Percentiles rank a stretch among this genome's conserved stretches.
Evolutionary conservation across 306 rosid species (phyloP).

Genomic region (Cajanus cajan): DNA sequence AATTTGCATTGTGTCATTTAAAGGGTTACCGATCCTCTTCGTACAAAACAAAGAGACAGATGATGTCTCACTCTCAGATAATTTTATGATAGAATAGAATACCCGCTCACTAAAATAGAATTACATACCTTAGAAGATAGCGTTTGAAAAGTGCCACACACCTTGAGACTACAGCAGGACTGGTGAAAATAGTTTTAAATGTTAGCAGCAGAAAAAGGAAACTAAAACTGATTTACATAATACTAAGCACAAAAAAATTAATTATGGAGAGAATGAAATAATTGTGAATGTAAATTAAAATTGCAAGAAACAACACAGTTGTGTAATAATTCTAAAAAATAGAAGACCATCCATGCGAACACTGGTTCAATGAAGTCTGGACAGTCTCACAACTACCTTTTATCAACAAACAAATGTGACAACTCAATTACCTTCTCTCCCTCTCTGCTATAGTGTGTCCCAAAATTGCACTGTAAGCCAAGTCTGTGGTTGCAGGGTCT

Average conservation of each 20-base stretch:
- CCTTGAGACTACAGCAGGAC: conserved; percentile 91
- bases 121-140: conserved; percentile 72
- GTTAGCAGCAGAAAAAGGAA: conserved; percentile 31
- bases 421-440: conserved; percentile 82
- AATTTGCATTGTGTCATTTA: not conserved
- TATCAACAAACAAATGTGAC: conserved; percentile 14
- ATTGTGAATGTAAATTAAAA: not conserved
- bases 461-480: conserved; percentile 79
- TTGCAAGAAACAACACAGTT: not conserved
- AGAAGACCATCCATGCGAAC: not conserved
- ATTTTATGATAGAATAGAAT: conserved; percentile 10
- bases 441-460: conserved; percentile 93
- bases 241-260: conserved; percentile 17
- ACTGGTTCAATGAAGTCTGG: conserved; percentile 10
- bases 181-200: conserved; percentile 46
- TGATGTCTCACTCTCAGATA: conserved; percentile 1
- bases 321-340: not conserved
- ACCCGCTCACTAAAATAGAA: not conserved
- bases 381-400: conserved; percentile 11
- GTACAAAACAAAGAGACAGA: not conserved
- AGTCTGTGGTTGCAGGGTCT: conserved; percentile 68
- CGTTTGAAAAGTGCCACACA: conserved; percentile 89
- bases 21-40: not conserved
- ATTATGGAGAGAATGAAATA: conserved; percentile 12
- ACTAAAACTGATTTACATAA: not conserved